These are phyloP conservation scores for Cercophora newfieldiana DNA, from an alignment of 495 filamentous ascomycete species.

Conservation along the genomic window DNA sequence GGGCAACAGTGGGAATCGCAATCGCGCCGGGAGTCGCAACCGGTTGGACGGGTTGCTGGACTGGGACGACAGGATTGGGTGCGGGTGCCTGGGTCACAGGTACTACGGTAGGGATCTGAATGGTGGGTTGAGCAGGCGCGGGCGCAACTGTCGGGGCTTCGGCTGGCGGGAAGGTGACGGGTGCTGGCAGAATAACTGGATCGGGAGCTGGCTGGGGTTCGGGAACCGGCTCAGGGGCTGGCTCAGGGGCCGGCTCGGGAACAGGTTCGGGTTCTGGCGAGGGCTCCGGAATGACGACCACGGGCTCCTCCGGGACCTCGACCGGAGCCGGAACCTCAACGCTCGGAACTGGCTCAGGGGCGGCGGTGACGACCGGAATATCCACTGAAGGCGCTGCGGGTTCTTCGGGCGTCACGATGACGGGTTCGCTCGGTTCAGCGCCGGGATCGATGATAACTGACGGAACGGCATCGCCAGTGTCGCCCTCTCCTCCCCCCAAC, in stretches of 20 bases:
- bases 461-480: background rate
- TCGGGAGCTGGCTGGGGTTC: conserved; percentile 7
- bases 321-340: background rate
- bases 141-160: background rate
- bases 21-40: background rate
- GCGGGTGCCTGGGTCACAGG: background rate
- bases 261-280: conserved; percentile 10
- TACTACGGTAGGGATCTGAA: background rate
- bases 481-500: conserved; percentile 4
- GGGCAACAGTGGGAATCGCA: background rate
- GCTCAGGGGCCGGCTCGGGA: background rate
- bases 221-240: conserved; percentile 7
- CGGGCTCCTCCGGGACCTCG: conserved; percentile 2
- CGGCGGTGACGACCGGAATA: background rate
- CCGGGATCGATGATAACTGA: background rate
- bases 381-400: conserved; percentile 2
- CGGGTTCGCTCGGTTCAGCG: background rate
- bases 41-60: background rate
- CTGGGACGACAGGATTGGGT: background rate
- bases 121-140: background rate
- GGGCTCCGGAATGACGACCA: background rate
- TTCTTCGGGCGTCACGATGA: background rate
- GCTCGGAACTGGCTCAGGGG: conserved; percentile 11
- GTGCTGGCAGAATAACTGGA: conserved; percentile 2
- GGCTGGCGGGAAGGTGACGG: background rate